Conservation (phyloP, 2,329 filamentous ascomycete species). For the Coleophoma eucalyptorum region DNA sequence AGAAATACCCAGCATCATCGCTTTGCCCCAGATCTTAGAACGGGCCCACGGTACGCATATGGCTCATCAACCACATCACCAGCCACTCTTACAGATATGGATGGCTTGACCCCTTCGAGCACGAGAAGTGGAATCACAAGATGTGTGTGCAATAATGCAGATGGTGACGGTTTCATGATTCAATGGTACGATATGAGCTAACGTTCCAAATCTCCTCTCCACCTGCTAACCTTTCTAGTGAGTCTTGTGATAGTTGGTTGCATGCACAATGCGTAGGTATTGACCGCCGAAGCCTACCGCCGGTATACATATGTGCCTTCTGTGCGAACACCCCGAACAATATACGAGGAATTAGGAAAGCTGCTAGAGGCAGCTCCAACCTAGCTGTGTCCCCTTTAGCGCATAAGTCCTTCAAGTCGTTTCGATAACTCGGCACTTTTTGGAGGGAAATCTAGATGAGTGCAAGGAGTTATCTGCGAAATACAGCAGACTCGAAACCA, state of each 20-base stretch:
- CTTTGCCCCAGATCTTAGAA: conserved; percentile 13
- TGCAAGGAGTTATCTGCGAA: not conserved
- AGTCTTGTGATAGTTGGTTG: conserved; percentile 63
- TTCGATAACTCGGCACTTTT: conserved; percentile 29
- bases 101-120: conserved; percentile 40
- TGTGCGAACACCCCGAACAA: conserved; percentile 56
- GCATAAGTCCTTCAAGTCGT: conserved; percentile 39
- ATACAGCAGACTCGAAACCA: too few relatives aligned
- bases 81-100: conserved; percentile 34
- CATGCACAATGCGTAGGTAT: conserved; percentile 62
- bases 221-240: conserved; percentile 33
- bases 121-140: conserved; percentile 36
- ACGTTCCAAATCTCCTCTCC: not conserved
- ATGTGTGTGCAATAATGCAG: conserved; percentile 48
- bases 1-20: conserved; percentile 17
- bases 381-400: conserved; percentile 34
- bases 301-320: conserved; percentile 61
- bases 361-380: conserved; percentile 11
- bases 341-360: conserved; percentile 42
- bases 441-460: not conserved
- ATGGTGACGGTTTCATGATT: conserved; percentile 51
- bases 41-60: conserved; percentile 17
- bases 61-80: conserved; percentile 39
- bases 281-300: conserved; percentile 48
- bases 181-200: conserved; percentile 49